phyloP scores from a whole-genome alignment of 1,284 basidiomycete species.

The Gomphus bonarii region DNA sequence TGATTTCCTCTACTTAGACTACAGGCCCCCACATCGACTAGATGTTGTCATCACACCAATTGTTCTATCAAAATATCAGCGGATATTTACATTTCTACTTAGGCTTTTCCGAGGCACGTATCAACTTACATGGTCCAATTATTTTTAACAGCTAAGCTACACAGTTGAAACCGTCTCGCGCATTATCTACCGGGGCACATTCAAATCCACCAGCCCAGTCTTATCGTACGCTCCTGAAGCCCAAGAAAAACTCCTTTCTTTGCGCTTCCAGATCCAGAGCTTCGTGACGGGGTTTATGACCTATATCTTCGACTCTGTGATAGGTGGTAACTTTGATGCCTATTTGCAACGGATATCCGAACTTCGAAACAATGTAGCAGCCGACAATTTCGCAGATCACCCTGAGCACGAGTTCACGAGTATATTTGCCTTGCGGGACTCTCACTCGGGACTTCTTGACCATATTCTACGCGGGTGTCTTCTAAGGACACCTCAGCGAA shows the following conservation, averaged over 20 bases:
- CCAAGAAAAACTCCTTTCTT: conserved; percentile 21
- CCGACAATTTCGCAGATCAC: conserved; percentile 13
- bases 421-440: conserved; percentile 61
- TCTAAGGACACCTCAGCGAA: conserved; percentile 61
- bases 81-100: conserved; percentile 69
- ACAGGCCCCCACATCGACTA: conserved; percentile 67
- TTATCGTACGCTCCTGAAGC: conserved; percentile 3
- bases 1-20: conserved; percentile 82
- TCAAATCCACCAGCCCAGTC: not conserved
- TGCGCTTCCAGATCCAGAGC: conserved; percentile 62
- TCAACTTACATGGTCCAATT: not conserved
- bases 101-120: conserved; percentile 61
- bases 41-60: conserved; percentile 58
- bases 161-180: conserved; percentile 49
- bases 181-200: conserved; percentile 43
- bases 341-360: conserved; percentile 40
- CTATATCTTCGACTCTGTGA: conserved; percentile 70
- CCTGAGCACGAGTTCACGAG: conserved; percentile 26
- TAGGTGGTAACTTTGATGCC: conserved; percentile 61
- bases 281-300: conserved; percentile 56
- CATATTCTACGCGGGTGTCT: conserved; percentile 71
- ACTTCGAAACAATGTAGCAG: conserved; percentile 19
- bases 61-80: conserved; percentile 75
- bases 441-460: conserved; percentile 65
- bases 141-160: not conserved